phyloP scores from a whole-genome alignment of 1,284 basidiomycete species.

The Sanghuangporus weigelae region DNA sequence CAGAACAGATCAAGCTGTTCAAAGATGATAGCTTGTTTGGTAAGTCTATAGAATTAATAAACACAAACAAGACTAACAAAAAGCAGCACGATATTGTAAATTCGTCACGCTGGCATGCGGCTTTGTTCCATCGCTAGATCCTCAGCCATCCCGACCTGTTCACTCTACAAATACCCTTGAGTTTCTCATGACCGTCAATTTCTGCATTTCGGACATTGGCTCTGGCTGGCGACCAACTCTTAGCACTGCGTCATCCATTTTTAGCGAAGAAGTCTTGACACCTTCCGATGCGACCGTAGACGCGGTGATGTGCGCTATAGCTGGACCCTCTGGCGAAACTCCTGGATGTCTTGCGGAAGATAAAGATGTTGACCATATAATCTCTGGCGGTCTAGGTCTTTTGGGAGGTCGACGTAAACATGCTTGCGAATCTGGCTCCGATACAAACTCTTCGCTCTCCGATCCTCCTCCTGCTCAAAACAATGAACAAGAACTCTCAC shows the following conservation, averaged over 20 bases:
- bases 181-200: neutral
- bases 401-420: neutral
- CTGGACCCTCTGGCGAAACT: neutral
- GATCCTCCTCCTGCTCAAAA: neutral
- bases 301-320: neutral
- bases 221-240: too few species aligned
- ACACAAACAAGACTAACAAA: neutral
- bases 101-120: neutral
- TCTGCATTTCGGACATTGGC: too few species aligned
- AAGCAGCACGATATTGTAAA: neutral
- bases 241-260: too few species aligned
- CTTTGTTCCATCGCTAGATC: neutral
- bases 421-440: neutral
- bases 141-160: neutral
- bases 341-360: neutral
- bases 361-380: neutral
- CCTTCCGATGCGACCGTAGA: neutral
- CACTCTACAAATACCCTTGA: neutral
- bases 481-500: neutral
- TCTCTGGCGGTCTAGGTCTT: neutral
- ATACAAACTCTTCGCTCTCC: neutral
- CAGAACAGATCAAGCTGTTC: neutral
- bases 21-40: neutral
- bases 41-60: neutral
- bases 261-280: neutral